These are phyloP conservation scores for Tilletia horrida DNA, from an alignment of 1,284 basidiomycete species.

Conservation along the genomic window DNA sequence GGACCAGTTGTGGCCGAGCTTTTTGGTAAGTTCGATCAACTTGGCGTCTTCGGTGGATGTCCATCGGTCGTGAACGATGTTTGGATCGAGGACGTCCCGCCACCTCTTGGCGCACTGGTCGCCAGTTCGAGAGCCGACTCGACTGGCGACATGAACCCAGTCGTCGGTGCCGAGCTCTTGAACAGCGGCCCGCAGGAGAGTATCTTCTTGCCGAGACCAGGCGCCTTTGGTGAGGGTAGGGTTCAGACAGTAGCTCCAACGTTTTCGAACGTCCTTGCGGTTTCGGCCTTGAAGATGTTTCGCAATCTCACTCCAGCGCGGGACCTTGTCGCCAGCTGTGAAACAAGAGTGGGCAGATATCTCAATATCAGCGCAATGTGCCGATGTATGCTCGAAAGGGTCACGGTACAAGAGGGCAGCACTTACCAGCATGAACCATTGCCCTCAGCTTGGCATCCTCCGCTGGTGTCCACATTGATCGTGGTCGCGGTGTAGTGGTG, in stretches of 20 bases:
- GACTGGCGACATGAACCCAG: constrained; percentile 14
- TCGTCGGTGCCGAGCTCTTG: constrained; percentile 10
- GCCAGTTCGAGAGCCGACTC: constrained; percentile 1
- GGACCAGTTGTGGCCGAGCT: constrained; percentile 12
- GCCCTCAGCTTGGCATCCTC: constrained; percentile 17
- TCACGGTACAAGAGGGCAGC: neutral
- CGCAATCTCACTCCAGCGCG: constrained; percentile 12
- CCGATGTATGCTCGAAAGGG: neutral
- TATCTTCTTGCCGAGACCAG: constrained; percentile 9
- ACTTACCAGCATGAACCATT: constrained; percentile 7
- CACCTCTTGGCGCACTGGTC: constrained; percentile 15
- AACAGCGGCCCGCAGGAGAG: constrained; percentile 1
- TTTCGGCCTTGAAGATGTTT: neutral
- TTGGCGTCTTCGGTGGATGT: constrained; percentile 7
- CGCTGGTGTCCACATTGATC: constrained; percentile 10
- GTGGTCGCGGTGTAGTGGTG: neutral
- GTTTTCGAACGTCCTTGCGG: constrained; percentile 12
- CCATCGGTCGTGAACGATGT: constrained; percentile 7
- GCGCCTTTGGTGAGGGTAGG: constrained; percentile 10
- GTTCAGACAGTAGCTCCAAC: constrained; percentile 13
- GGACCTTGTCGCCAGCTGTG: constrained; percentile 12
- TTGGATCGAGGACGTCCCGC: constrained; percentile 14
- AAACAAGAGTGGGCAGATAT: neutral
- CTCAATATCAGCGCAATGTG: neutral
- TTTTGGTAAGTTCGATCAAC: constrained; percentile 9